Evolutionary conservation across 192 early-diverging fungal species (phyloP).

Genomic region (Dimargaris xerosporica): DNA sequence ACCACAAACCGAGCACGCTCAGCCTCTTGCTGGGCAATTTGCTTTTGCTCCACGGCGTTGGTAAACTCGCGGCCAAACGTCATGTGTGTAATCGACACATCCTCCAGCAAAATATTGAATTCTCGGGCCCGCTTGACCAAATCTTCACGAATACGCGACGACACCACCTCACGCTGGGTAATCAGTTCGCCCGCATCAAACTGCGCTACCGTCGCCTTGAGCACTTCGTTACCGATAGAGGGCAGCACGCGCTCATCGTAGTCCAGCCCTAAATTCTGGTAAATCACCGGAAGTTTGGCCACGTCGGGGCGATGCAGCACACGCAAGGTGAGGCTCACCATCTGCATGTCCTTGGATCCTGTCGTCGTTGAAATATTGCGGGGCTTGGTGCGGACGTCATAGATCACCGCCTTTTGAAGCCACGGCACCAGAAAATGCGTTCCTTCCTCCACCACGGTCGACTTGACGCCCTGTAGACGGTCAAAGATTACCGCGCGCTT

Average conservation of each 20-base stretch:
- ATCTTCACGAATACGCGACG: conserved; percentile 81
- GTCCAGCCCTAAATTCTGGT: conserved; percentile 82
- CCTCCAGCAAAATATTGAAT: conserved; percentile 91
- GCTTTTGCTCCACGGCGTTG: conserved; percentile 95
- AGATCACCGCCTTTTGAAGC: conserved; percentile 79
- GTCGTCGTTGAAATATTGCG: conserved; percentile 97
- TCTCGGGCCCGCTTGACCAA: conserved; percentile 82
- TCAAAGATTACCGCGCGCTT: conserved; percentile 96
- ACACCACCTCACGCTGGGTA: conserved; percentile 93
- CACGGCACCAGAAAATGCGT: conserved; percentile 98
- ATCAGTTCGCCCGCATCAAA: conserved; percentile 96
- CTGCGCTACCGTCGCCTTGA: conserved; percentile 96
- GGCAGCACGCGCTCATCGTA: conserved; percentile 97
- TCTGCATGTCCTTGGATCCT: conserved; percentile 99
- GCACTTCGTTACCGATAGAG: conserved; percentile 96
- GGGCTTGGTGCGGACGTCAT: conserved; percentile 88
- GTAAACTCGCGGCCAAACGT: conserved; percentile 99
- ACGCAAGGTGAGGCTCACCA: conserved; percentile 85
- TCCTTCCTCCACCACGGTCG: conserved; percentile 68
- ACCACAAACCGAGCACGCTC: conserved; percentile 97
- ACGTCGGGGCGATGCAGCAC: conserved; percentile 80
- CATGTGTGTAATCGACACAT: conserved; percentile 98
- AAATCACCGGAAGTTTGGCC: conserved; percentile 59
- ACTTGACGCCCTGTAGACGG: conserved; percentile 79
- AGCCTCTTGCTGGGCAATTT: conserved; percentile 98